Conservation (phyloP, 768 basidiomycete species). For the Auricularia auricula-judae region DNA sequence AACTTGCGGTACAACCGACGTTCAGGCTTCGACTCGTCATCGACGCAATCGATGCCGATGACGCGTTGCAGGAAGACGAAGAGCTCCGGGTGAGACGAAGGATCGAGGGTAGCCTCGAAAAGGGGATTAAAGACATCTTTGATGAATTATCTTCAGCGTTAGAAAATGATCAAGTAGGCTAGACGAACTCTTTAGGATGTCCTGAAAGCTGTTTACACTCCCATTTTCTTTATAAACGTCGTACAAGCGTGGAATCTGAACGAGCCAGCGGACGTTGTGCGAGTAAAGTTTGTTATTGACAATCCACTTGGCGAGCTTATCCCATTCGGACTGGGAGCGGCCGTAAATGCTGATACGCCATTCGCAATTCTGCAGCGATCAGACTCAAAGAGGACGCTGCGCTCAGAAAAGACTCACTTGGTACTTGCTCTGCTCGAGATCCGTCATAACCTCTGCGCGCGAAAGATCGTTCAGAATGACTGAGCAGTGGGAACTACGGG, state of each 20-base stretch:
- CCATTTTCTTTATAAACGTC: constrained; percentile 90
- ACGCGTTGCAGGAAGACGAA: constrained; percentile 94
- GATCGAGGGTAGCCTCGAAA: constrained; percentile 94
- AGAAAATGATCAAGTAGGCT: not conserved
- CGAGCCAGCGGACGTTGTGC: constrained; percentile 96
- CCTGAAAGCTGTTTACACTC: constrained; percentile 75
- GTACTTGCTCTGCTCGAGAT: constrained; percentile 97
- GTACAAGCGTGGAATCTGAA: constrained; percentile 91
- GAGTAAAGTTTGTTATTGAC: constrained; percentile 87
- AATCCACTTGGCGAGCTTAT: constrained; percentile 96
- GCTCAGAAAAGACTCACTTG: constrained; percentile 42
- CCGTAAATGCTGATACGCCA: constrained; percentile 98
- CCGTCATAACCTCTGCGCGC: constrained; percentile 81
- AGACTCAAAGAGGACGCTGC: not conserved
- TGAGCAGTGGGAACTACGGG: not conserved
- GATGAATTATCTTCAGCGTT: not conserved
- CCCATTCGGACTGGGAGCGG: constrained; percentile 77
- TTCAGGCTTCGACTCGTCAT: constrained; percentile 94
- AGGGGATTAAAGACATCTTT: constrained; percentile 86
- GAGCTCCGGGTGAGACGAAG: constrained; percentile 80
- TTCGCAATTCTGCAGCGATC: constrained; percentile 67
- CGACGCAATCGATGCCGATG: constrained; percentile 95
- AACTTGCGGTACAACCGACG: constrained; percentile 87
- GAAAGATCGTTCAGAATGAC: not conserved
- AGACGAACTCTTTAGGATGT: constrained; percentile 75